phyloP scores from a whole-genome alignment of 2,329 filamentous ascomycete species.

The Fulvia fulva region DNA sequence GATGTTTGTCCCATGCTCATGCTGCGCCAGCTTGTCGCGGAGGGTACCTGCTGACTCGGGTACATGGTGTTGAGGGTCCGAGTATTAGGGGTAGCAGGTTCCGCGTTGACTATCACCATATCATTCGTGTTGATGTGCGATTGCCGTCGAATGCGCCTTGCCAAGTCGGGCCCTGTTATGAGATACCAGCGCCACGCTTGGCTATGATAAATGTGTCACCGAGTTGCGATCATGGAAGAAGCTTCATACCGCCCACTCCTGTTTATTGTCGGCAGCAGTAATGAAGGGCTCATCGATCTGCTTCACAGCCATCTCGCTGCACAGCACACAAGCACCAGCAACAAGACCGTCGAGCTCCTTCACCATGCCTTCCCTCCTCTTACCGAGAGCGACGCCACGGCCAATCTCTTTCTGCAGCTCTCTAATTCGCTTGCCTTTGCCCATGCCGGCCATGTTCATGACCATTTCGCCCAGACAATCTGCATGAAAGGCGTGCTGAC shows the following conservation, averaged over 20 bases:
- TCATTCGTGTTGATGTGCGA: not conserved
- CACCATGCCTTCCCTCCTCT: conserved; percentile 75
- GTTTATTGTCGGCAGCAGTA: conserved; percentile 63
- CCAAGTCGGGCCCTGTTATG: not conserved
- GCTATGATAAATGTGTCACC: not conserved
- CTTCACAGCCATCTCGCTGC: conserved; percentile 92
- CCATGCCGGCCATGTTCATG: conserved; percentile 72
- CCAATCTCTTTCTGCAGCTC: conserved; percentile 82
- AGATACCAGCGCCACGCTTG: not conserved
- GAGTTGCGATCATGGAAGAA: not conserved
- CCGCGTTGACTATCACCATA: not conserved
- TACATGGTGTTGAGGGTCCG: not conserved
- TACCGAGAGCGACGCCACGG: conserved; percentile 63
- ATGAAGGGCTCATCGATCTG: conserved; percentile 92
- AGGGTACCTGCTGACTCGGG: not conserved
- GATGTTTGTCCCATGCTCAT: not conserved
- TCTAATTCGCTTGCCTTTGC: conserved; percentile 72
- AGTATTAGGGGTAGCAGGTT: not conserved
- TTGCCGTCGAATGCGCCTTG: not conserved
- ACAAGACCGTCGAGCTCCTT: conserved; percentile 89
- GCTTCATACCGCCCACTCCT: conserved; percentile 66
- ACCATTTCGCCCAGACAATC: conserved; percentile 88
- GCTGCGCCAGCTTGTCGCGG: not conserved
- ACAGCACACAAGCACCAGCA: conserved; percentile 81
- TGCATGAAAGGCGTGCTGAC: conserved; percentile 95